Evolutionary conservation across 208 protist species (phyloP).

Genomic region (Strigomonas galati): DNA sequence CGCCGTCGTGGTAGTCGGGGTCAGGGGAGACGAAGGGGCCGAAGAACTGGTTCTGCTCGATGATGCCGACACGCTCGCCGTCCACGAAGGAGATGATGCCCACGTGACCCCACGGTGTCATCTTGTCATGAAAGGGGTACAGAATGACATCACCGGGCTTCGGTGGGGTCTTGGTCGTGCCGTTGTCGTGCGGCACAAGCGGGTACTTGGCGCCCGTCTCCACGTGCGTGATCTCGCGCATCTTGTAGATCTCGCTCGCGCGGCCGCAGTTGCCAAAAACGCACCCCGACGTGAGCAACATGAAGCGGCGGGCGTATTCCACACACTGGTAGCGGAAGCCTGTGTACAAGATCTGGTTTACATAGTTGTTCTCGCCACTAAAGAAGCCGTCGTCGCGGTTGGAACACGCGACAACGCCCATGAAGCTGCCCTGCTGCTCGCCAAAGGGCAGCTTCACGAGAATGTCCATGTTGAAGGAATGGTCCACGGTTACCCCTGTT

Average conservation of each 20-base stretch:
- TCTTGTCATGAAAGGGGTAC: conserved; percentile 48
- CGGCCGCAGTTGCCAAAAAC: conserved; percentile 62
- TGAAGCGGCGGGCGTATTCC: conserved; percentile 73
- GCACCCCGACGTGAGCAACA: conserved; percentile 71
- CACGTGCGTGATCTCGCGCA: conserved; percentile 53
- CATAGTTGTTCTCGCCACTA: conserved; percentile 76
- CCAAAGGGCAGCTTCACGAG: conserved; percentile 41
- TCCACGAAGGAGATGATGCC: conserved; percentile 73
- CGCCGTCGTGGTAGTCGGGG: conserved; percentile 50
- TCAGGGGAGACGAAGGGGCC: conserved; percentile 39
- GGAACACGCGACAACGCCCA: conserved; percentile 54
- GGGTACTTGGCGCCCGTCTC: conserved; percentile 48
- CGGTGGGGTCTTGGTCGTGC: conserved; percentile 32
- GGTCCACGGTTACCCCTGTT: neutral
- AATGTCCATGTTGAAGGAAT: neutral
- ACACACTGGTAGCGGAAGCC: conserved; percentile 82
- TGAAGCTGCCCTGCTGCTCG: conserved; percentile 67
- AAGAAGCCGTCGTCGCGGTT: conserved; percentile 84
- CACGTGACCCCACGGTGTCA: conserved; percentile 71
- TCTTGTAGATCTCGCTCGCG: conserved; percentile 68
- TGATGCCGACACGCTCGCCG: conserved; percentile 54
- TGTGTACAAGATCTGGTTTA: conserved; percentile 58
- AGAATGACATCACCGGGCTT: conserved; percentile 65
- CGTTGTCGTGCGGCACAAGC: conserved; percentile 51
- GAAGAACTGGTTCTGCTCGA: conserved; percentile 77